phyloP scores from a whole-genome alignment of 2,329 filamentous ascomycete species.

The Aspergillus sp. region DNA sequence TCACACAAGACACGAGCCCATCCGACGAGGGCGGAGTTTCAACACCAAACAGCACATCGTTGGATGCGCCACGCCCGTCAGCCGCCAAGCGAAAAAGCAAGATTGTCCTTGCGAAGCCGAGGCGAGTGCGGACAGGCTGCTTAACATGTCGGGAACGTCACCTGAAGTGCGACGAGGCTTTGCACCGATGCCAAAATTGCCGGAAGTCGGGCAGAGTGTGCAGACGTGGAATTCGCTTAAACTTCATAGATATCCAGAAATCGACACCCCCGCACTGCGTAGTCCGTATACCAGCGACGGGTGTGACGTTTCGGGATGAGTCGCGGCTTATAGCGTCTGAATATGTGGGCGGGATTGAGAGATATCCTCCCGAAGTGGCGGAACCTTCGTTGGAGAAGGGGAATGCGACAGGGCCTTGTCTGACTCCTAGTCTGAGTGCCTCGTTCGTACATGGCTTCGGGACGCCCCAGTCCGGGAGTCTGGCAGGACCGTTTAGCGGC shows the following conservation, averaged over 20 bases:
- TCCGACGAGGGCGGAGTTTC: constrained; percentile 14
- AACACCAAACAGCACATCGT: constrained; percentile 17
- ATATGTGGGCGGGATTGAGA: constrained; percentile 75
- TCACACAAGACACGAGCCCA: constrained; percentile 6
- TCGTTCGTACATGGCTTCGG: constrained; percentile 53
- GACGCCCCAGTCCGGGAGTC: constrained; percentile 36
- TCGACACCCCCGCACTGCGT: constrained; percentile 65
- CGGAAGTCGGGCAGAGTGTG: constrained; percentile 83
- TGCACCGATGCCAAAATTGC: constrained; percentile 73
- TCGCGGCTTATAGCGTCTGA: constrained; percentile 88
- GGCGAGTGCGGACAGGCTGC: constrained; percentile 84
- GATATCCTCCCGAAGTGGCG: constrained; percentile 64
- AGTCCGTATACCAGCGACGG: constrained; percentile 64
- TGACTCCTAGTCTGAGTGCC: constrained; percentile 21
- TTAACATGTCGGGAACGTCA: constrained; percentile 87
- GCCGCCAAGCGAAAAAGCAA: constrained; percentile 30
- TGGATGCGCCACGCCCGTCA: constrained; percentile 13
- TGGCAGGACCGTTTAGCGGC: constrained; percentile 31
- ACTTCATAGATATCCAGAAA: constrained; percentile 84
- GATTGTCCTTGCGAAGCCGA: constrained; percentile 62
- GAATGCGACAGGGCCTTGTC: constrained; percentile 12
- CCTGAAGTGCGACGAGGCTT: constrained; percentile 83
- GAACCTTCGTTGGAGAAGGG: constrained; percentile 31
- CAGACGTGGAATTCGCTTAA: constrained; percentile 81
- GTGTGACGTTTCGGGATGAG: constrained; percentile 82